Conservation (phyloP, 2,329 filamentous ascomycete genomes). For the Penicillium paneum region DNA sequence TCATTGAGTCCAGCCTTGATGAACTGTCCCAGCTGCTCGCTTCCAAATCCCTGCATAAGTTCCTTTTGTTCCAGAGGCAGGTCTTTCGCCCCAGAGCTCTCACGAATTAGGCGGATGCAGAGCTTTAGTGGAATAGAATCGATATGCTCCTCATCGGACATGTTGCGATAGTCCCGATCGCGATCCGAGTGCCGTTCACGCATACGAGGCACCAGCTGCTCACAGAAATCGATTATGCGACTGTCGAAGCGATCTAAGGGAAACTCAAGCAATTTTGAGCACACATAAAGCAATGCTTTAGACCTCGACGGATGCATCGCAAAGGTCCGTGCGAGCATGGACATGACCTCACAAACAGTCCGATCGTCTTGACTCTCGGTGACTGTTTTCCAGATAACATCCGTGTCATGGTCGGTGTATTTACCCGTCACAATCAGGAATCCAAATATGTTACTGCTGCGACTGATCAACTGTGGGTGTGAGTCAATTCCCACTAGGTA, state of each 20-base stretch:
- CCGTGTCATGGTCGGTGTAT: constrained; percentile 69
- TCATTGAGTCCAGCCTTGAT: constrained; percentile 54
- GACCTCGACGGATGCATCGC: constrained; percentile 42
- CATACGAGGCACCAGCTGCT: constrained; percentile 53
- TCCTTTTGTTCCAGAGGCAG: constrained; percentile 57
- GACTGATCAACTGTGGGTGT: constrained; percentile 81
- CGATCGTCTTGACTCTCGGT: constrained; percentile 77
- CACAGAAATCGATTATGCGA: constrained; percentile 61
- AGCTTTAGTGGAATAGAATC: constrained; percentile 51
- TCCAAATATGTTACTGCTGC: constrained; percentile 78
- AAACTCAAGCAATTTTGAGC: constrained; percentile 65
- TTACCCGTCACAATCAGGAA: constrained; percentile 78
- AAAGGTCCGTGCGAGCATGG: constrained; percentile 58
- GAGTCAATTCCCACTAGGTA: constrained; percentile 90
- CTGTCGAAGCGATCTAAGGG: constrained; percentile 62
- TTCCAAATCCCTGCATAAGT: constrained; percentile 63
- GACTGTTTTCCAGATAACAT: constrained; percentile 80
- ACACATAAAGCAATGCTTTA: constrained; percentile 61
- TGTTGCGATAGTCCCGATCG: constrained; percentile 27
- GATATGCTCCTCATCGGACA: constrained; percentile 27
- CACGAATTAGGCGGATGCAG: constrained; percentile 67
- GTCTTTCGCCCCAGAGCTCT: constrained; percentile 59
- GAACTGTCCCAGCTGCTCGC: constrained; percentile 60
- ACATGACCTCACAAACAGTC: constrained; percentile 74
- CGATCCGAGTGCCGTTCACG: constrained; percentile 43